Percentiles rank a stretch among this genome's conserved stretches.
Conservation (phyloP, 805 yeast species). For the Metschnikowia kofuensis region DNA sequence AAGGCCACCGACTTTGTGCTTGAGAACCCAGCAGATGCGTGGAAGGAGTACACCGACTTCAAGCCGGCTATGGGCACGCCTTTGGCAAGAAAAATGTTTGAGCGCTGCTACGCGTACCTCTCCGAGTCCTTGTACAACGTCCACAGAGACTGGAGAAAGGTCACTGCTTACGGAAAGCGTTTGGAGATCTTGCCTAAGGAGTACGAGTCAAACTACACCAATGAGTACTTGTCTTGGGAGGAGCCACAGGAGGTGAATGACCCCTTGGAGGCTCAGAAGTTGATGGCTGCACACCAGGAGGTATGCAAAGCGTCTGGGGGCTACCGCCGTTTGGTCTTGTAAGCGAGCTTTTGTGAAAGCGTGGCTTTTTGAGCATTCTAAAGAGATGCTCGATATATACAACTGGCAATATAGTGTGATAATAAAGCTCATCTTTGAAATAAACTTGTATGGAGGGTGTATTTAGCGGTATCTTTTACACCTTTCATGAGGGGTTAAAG, state of each 20-base stretch:
- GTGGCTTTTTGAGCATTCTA: neutral
- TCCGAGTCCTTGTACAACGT: constrained; percentile 51
- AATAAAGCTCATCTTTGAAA: too few species aligned
- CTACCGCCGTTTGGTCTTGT: constrained; percentile 40
- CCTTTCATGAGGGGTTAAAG: too few species aligned
- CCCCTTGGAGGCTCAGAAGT: constrained; percentile 46
- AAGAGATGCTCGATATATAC: too few species aligned
- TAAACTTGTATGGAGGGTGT: too few species aligned
- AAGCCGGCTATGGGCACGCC: constrained; percentile 45
- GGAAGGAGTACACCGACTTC: constrained; percentile 44
- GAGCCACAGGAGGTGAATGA: constrained; percentile 48
- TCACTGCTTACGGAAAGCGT: constrained; percentile 54
- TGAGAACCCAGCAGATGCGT: constrained; percentile 43
- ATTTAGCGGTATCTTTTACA: too few species aligned
- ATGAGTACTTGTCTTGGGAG: constrained; percentile 48
- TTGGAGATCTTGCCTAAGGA: constrained; percentile 49
- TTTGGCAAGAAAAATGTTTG: constrained; percentile 45
- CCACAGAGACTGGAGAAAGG: constrained; percentile 56
- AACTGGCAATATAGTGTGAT: too few species aligned
- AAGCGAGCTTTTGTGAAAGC: neutral
- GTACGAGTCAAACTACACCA: constrained; percentile 49
- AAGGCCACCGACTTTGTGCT: constrained; percentile 50
- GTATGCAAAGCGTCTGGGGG: constrained; percentile 47
- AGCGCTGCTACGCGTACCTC: constrained; percentile 55
- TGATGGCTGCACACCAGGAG: constrained; percentile 46